Evolutionary conservation across 441 rosid species (phyloP), one percentile per base, ranked within the genome.

Genomic region (Brassica hybrid): DNA sequence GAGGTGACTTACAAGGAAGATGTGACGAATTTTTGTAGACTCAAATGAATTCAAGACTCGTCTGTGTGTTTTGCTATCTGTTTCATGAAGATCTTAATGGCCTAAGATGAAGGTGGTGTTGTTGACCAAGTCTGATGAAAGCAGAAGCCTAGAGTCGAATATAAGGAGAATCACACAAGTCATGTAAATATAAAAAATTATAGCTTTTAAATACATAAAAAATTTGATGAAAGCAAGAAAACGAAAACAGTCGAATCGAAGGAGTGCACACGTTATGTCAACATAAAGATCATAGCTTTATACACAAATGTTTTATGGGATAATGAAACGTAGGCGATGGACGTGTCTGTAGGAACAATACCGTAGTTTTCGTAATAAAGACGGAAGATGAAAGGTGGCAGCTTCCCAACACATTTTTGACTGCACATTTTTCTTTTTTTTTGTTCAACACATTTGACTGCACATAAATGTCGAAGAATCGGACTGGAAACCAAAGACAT

Each of bases 21-120:
- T 32, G 67, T 56, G 71, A 58, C 19, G 56, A 72, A 14, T 30
- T 65, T 71, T 18, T 19, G 67, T 32, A 65, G 76, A 77, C 81
- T 66, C 63, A 48, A 66, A 11, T 13, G 17, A 64, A 19, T 56
- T 32, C n/a, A 65, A 11, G 67, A 56, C 32, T 71, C 30, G 5
- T n/a, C 5, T 48, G 54, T 48, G 54, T 57, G 3, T 17, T 17
- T 71, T 71, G 54, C 54, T 77, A 65, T 65, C 59, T 65, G 12
- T 65, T 54, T 25, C 52, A 77, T 65, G 12, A 65, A 56, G 5
- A 19, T 34, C 50, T 32, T 21, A 19, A 59, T 67, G 69, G 56
- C 69, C 81, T 72, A 66, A 12, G 7, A 72, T 66, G 41, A 77
- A 77, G 81, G 64, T 56, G 63, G 48, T 45, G 63, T 66, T 66